Evolutionary conservation across 306 rosid species (phyloP).

Genomic region (Castanea mollissima): DNA sequence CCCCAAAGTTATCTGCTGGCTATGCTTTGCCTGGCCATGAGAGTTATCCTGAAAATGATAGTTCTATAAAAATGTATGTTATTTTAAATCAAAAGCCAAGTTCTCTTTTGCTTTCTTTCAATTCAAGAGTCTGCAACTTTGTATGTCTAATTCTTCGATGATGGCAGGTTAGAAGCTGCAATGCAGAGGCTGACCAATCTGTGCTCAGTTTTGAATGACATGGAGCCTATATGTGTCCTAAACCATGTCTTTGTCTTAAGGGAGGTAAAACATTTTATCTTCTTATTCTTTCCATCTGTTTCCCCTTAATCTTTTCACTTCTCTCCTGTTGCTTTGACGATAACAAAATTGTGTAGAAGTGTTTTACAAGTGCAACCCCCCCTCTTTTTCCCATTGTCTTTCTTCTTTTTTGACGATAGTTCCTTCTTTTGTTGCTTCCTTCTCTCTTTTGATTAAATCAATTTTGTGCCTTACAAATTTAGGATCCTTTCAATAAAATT

Average conservation of each 20-base stretch:
- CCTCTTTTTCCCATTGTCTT: neutral
- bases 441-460: too few relatives aligned
- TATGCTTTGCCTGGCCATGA: conserved; percentile 94
- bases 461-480: too few relatives aligned
- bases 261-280: conserved; percentile 56
- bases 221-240: conserved; percentile 97
- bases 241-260: conserved; percentile 92
- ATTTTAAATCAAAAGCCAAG: conserved; percentile 9
- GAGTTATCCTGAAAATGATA: conserved; percentile 92
- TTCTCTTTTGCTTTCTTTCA: neutral
- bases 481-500: too few relatives aligned
- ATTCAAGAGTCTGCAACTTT: neutral
- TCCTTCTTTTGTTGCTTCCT: neutral
- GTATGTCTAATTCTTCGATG: neutral
- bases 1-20: conserved; percentile 76
- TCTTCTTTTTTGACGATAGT: neutral
- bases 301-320: neutral
- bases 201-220: conserved; percentile 94
- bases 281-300: neutral
- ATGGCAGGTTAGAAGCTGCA: conserved; percentile 95
- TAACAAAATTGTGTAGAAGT: neutral
- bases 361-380: neutral
- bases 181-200: conserved; percentile 96
- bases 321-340: neutral
- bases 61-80: conserved; percentile 86